A percentile compares a stretch with the other conserved stretches of the same genome.
Evolutionary conservation across 495 filamentous ascomycete species (phyloP).

Genomic region (Umbilicaria muhlenbergii): DNA sequence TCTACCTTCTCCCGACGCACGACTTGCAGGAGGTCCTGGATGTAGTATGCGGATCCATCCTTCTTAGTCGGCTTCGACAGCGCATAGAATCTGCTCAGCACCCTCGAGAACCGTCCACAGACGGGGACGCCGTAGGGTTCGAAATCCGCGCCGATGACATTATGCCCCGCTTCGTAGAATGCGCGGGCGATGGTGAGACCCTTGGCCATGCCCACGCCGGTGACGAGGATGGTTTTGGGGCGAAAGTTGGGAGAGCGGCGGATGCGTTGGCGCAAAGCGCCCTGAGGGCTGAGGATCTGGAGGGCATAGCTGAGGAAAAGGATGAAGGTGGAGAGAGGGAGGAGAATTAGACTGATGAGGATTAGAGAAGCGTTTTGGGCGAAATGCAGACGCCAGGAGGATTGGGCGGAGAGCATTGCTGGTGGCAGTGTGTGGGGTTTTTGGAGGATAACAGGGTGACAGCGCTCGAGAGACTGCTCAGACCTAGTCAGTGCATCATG

Average conservation of each 20-base stretch:
- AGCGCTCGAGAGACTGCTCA: too few species aligned
- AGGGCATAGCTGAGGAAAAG: conserved; percentile 25
- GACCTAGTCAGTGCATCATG: too few species aligned
- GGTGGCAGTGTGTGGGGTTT: neutral
- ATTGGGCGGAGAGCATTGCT: conserved; percentile 12
- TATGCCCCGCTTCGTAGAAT: conserved; percentile 50
- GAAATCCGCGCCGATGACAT: conserved; percentile 59
- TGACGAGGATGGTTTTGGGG: conserved; percentile 51
- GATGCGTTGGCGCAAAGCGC: conserved; percentile 13
- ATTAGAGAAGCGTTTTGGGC: conserved; percentile 32
- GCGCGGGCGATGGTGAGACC: conserved; percentile 50
- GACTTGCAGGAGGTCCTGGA: conserved; percentile 36
- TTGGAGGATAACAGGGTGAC: too few species aligned
- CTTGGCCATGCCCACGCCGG: conserved; percentile 53
- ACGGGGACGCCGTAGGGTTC: conserved; percentile 29
- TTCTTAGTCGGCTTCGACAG: conserved; percentile 24
- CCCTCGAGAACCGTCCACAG: conserved; percentile 27
- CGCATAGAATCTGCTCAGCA: conserved; percentile 35
- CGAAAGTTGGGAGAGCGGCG: conserved; percentile 26
- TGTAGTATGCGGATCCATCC: conserved; percentile 21
- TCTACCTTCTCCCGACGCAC: conserved; percentile 46
- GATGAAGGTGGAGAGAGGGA: conserved; percentile 38
- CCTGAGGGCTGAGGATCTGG: conserved; percentile 11
- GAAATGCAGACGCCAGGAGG: conserved; percentile 22
- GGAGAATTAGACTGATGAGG: conserved; percentile 31